phyloP scores from a whole-genome alignment of 768 basidiomycete genomes.

The Hericium rajendrae region DNA sequence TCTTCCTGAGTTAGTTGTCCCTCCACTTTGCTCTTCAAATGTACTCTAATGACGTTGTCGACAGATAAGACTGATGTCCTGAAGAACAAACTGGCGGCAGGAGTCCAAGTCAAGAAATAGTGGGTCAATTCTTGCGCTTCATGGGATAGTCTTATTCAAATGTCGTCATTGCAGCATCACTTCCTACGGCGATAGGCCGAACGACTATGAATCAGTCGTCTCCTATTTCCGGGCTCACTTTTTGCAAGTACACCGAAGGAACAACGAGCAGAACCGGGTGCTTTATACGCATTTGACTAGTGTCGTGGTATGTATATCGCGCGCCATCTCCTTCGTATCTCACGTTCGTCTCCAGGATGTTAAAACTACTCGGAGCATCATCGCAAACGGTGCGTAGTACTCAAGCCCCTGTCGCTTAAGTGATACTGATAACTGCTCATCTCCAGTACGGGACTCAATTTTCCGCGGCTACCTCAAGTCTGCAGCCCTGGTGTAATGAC shows the following conservation, averaged over 20 bases:
- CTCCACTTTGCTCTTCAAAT: not conserved
- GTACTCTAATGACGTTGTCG: not conserved
- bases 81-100: constrained; percentile 58
- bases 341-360: constrained; percentile 45
- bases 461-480: constrained; percentile 28
- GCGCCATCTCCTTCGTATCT: not conserved
- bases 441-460: constrained; percentile 25
- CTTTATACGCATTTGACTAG: constrained; percentile 77
- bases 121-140: constrained; percentile 28
- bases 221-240: constrained; percentile 87
- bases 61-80: constrained; percentile 55
- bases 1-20: constrained; percentile 54
- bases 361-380: constrained; percentile 75
- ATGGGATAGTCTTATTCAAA: not conserved
- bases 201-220: constrained; percentile 73
- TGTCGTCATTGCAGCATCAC: constrained; percentile 46
- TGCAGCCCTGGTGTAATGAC: constrained; percentile 25
- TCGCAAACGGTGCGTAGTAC: constrained; percentile 53
- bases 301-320: constrained; percentile 44
- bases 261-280: constrained; percentile 73
- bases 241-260: constrained; percentile 69
- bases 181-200: constrained; percentile 71
- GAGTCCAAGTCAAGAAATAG: constrained; percentile 67
- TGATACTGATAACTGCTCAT: not conserved
- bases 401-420: not conserved